phyloP scores from a whole-genome alignment of 768 basidiomycete species.

The Mycena galericulata region DNA sequence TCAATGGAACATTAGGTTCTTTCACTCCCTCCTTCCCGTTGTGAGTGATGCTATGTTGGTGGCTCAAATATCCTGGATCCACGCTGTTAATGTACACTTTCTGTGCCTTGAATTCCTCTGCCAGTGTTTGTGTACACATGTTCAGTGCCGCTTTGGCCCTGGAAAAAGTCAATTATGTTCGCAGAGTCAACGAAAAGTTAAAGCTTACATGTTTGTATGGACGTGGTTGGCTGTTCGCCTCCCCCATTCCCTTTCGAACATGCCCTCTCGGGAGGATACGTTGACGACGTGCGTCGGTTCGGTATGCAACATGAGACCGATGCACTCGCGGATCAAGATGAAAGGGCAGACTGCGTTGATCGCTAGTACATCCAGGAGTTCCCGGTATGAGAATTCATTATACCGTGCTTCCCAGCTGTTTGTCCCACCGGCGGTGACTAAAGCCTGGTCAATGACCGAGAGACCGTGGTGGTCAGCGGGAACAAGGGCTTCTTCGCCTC shows the following conservation, averaged over 20 bases:
- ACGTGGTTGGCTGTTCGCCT: slow-evolving; percentile 45
- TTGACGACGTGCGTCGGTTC: slow-evolving; percentile 45
- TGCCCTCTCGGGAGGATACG: slow-evolving; percentile 52
- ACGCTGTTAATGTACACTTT: slow-evolving; percentile 49
- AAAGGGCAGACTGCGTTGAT: slow-evolving; percentile 53
- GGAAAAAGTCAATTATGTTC: background rate
- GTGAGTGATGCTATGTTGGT: slow-evolving; percentile 47
- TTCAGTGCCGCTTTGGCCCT: slow-evolving; percentile 50
- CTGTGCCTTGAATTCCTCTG: slow-evolving; percentile 43
- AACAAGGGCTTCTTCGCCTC: slow-evolving; percentile 38
- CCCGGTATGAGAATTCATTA: slow-evolving; percentile 50
- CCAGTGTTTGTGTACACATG: slow-evolving; percentile 53
- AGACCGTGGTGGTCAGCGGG: slow-evolving; percentile 28
- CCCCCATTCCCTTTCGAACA: slow-evolving; percentile 43
- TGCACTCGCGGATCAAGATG: slow-evolving; percentile 49
- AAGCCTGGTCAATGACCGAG: slow-evolving; percentile 30
- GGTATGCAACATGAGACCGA: slow-evolving; percentile 41
- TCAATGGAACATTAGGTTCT: slow-evolving; percentile 41
- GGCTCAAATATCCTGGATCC: slow-evolving; percentile 53
- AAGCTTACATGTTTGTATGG: slow-evolving; percentile 49
- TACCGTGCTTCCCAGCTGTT: slow-evolving; percentile 50
- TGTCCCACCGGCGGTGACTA: slow-evolving; percentile 26
- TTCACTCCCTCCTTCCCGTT: slow-evolving; percentile 35
- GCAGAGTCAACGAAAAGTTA: background rate
- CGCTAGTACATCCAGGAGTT: slow-evolving; percentile 50